Evolutionary conservation across 768 basidiomycete species (phyloP), one percentile per base, ranked within the genome.

Genomic region (Trametes gibbosa): DNA sequence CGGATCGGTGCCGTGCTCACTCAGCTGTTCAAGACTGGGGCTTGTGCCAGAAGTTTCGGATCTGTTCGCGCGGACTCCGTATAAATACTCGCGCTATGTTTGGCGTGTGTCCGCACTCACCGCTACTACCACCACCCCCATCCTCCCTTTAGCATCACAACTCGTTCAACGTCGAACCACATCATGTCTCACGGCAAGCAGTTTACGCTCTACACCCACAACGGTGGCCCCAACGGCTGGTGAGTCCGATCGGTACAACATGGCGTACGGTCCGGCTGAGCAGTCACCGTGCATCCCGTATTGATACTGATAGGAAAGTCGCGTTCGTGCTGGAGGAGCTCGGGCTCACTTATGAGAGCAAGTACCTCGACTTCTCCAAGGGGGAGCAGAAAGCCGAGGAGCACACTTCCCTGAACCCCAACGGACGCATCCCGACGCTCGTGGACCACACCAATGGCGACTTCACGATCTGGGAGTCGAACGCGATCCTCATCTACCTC

Each of bases 401-500:
- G 40, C 58, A 67, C 56, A 61, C 59, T 35, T 64, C 68, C 59
- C 58, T 63, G 53, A 73, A 73, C 67, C 72, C 70, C 1, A 72
- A 72, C 64, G 74, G 75, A 1, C 70, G 74, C 37, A 74, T 75
- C 57, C 74, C 74, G n/a, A 73, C 74, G 16, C 49, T 76, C 43
- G 64, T 71, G 27, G 72, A 76, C 63, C 68, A 71, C 58, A 55
- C 66, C 46, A 70, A 71, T 62, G 56, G 56, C 46, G 71, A 73
- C 61, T 73, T 74, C 59, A 61, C 63, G 16, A 54, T 74, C 25
- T 74, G 73, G 69, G 75, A 76, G 65, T 70, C 71, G 19, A 72
- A 73, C 52, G 78, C 79, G 50, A 77, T 81, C 62, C 59, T 79
- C 41, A 64, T 76, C 10, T 80, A 79, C 69, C 69, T 81, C 40